A percentile compares a stretch with the other conserved stretches of the same genome.
phyloP scores from a whole-genome alignment of 768 basidiomycete genomes.

The Kwoniella europaea region DNA sequence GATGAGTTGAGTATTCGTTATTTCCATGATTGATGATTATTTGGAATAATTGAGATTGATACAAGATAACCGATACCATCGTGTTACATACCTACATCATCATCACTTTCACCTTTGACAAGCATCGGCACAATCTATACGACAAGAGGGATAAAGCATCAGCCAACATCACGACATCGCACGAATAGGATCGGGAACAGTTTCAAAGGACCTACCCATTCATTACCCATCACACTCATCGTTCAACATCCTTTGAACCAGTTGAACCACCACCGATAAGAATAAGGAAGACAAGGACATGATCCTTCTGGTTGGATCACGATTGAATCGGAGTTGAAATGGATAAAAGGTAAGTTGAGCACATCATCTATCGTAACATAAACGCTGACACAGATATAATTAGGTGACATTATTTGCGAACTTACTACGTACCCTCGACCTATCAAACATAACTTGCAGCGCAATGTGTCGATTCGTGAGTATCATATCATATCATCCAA shows the following conservation, averaged over 20 bases:
- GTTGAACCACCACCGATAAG: too few relatives aligned
- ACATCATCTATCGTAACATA: neutral
- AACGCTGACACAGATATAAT: neutral
- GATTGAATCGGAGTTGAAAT: neutral
- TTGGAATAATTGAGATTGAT: neutral
- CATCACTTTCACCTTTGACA: neutral
- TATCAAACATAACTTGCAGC: neutral
- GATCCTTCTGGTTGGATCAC: neutral
- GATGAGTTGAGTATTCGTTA: constrained; percentile 2
- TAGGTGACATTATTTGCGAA: neutral
- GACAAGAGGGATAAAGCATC: neutral
- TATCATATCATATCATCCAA: neutral
- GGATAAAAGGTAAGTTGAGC: constrained; percentile 5
- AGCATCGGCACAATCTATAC: neutral
- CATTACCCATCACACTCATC: neutral
- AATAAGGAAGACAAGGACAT: neutral
- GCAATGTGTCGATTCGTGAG: constrained; percentile 48
- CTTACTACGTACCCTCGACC: neutral
- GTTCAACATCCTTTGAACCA: constrained; percentile 1
- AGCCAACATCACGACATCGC: constrained; percentile 9
- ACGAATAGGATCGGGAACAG: neutral
- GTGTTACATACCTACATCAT: neutral
- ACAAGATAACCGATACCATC: constrained; percentile 2
- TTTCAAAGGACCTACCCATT: neutral
- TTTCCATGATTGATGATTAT: neutral